Conservation (phyloP, 495 filamentous ascomycete genomes). For the Talaromyces adpressus region DNA sequence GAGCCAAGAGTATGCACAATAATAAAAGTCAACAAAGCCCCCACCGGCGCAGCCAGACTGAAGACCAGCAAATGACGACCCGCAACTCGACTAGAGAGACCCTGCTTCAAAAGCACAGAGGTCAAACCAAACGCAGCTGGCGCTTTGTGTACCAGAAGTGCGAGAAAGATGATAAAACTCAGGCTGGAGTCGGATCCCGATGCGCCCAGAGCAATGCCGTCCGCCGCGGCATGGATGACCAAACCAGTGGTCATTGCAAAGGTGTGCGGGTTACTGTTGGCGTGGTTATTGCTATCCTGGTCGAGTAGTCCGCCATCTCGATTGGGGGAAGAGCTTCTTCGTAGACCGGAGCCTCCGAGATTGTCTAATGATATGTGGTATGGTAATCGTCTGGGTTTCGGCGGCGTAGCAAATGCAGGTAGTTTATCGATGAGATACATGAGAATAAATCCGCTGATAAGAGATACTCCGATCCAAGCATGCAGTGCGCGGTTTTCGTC, state of each 20-base stretch:
- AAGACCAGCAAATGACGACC: slow-evolving; percentile 84
- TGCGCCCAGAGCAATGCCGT: slow-evolving; percentile 92
- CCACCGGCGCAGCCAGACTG: slow-evolving; percentile 81
- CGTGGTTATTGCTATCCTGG: slow-evolving; percentile 17
- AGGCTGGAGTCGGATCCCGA: slow-evolving; percentile 68
- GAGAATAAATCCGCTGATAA: slow-evolving; percentile 84
- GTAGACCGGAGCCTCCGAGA: slow-evolving; percentile 49
- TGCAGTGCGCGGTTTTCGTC: slow-evolving; percentile 46
- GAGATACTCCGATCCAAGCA: slow-evolving; percentile 74
- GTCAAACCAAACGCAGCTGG: slow-evolving; percentile 94
- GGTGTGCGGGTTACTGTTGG: slow-evolving; percentile 28
- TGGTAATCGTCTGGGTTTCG: slow-evolving; percentile 43
- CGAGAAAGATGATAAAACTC: slow-evolving; percentile 84
- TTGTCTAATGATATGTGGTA: slow-evolving; percentile 80
- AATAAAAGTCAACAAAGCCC: slow-evolving; percentile 76
- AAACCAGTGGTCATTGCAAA: slow-evolving; percentile 81
- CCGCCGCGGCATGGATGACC: slow-evolving; percentile 95
- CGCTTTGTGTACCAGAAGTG: slow-evolving; percentile 96
- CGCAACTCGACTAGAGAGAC: slow-evolving; percentile 76
- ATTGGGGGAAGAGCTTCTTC: slow-evolving; percentile 42
- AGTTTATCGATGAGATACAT: slow-evolving; percentile 96
- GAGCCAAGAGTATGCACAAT: slow-evolving; percentile 64
- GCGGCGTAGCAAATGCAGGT: slow-evolving; percentile 59
- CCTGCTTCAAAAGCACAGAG: slow-evolving; percentile 80
- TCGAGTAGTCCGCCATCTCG: slow-evolving; percentile 34